Percentiles rank a stretch among this genome's conserved stretches.
These are phyloP conservation scores for Ustilago lituana DNA, from an alignment of 1,284 basidiomycete species.

Conservation along the genomic window DNA sequence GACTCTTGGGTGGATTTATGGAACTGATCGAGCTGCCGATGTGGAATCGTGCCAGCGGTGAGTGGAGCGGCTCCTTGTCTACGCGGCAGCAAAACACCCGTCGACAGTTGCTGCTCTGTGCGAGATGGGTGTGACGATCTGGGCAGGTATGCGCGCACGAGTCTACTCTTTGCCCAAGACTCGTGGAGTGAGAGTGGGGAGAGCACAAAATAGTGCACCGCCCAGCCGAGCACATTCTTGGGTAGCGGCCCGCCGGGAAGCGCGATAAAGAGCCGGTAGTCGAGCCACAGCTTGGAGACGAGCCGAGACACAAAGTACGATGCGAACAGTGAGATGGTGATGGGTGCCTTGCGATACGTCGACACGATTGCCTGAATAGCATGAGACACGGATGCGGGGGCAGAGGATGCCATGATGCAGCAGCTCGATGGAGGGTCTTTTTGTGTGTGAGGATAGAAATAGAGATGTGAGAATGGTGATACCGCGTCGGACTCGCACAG, in stretches of 20 bases:
- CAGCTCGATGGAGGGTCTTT: no score
- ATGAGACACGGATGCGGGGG: no score
- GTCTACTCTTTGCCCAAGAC: constrained; percentile 18
- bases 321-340: constrained; percentile 30
- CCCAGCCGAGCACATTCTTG: constrained; percentile 45
- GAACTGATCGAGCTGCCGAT: constrained; percentile 45
- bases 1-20: no score
- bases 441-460: no score
- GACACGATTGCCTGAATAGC: constrained; percentile 13
- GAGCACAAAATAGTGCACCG: constrained; percentile 32
- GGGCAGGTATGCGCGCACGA: constrained; percentile 13
- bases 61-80: constrained; percentile 20
- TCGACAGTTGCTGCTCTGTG: constrained; percentile 17
- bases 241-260: constrained; percentile 39
- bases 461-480: no score
- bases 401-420: constrained; percentile 4
- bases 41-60: constrained; percentile 25
- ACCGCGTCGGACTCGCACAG: no score
- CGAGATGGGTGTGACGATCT: background rate
- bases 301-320: constrained; percentile 33
- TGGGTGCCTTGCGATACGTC: constrained; percentile 30
- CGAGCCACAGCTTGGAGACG: constrained; percentile 23
- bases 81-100: constrained; percentile 9
- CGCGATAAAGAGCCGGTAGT: constrained; percentile 40
- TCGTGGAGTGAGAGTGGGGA: constrained; percentile 25